Conservation (phyloP, 2,329 filamentous ascomycete genomes). For the Neonectria magnoliae region DNA sequence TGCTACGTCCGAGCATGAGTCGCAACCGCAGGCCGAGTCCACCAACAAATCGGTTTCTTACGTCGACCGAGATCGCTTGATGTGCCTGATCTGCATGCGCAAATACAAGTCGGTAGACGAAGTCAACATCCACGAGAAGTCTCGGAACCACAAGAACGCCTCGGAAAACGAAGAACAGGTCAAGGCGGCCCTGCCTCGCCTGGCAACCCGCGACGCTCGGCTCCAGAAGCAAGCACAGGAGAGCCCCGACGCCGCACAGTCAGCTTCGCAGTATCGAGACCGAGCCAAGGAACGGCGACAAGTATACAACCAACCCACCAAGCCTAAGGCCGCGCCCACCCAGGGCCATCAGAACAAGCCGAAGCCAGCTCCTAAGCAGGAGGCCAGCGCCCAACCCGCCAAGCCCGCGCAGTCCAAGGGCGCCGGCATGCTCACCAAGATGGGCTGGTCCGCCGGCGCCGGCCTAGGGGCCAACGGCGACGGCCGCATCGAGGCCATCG, state of each 20-base stretch:
- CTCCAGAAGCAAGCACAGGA: conserved; percentile 45
- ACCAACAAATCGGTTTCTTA: conserved; percentile 56
- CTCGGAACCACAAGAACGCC: conserved; percentile 54
- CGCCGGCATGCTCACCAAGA: conserved; percentile 74
- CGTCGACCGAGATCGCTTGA: conserved; percentile 63
- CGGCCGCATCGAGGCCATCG: conserved; percentile 71
- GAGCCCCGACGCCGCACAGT: conserved; percentile 36
- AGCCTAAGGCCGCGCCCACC: conserved; percentile 57
- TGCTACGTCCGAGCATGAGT: conserved; percentile 7
- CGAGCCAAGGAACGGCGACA: conserved; percentile 73
- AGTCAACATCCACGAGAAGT: conserved; percentile 55
- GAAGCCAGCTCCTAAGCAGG: conserved; percentile 34
- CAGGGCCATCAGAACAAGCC: conserved; percentile 50
- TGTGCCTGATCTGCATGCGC: conserved; percentile 58
- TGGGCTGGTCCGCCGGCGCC: conserved; percentile 74
- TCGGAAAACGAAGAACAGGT: conserved; percentile 53
- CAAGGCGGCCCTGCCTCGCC: conserved; percentile 58
- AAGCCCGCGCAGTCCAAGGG: conserved; percentile 65
- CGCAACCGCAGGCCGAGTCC: neutral
- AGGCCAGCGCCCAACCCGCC: conserved; percentile 40
- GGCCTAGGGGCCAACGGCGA: conserved; percentile 72
- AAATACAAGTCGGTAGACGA: conserved; percentile 57
- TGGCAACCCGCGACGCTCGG: conserved; percentile 53
- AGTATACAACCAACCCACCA: conserved; percentile 69
- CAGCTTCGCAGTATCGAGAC: conserved; percentile 65